Evolutionary conservation across 805 yeast species (phyloP).

Genomic region (Komagataella ulmi): DNA sequence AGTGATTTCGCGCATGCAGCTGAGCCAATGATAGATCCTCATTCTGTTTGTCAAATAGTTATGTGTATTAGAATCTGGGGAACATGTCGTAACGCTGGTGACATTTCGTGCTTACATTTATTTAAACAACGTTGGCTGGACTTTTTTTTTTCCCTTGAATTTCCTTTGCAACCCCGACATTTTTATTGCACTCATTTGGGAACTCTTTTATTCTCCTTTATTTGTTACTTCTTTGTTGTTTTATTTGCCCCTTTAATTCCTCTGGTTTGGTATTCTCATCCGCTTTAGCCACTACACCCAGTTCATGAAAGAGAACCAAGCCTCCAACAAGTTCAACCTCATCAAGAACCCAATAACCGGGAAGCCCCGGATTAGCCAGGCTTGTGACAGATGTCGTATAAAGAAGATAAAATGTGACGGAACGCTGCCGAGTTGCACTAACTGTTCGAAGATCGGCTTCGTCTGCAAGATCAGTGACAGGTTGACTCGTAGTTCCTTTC

Average conservation of each 20-base stretch:
- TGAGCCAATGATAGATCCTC: background rate
- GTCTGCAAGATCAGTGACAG: constrained; percentile 64
- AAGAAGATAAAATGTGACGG: constrained; percentile 74
- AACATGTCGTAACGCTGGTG: background rate
- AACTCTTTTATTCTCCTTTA: background rate
- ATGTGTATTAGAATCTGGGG: background rate
- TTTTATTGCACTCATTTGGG: background rate
- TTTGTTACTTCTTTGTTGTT: background rate
- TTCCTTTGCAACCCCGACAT: background rate
- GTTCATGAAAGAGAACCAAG: background rate
- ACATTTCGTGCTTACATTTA: background rate
- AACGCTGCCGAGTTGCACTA: constrained; percentile 48
- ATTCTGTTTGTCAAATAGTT: background rate
- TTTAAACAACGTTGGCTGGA: background rate
- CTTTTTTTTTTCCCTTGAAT: background rate
- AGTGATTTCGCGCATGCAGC: background rate
- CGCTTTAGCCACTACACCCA: background rate
- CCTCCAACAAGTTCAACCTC: constrained; percentile 4
- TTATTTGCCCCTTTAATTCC: background rate
- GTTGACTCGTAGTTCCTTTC: constrained; percentile 63
- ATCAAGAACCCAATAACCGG: constrained; percentile 22
- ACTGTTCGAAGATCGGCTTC: constrained; percentile 51
- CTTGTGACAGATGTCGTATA: constrained; percentile 71
- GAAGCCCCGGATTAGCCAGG: constrained; percentile 50
- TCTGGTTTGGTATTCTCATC: background rate